A percentile compares a stretch with the other conserved stretches of the same genome.
These are phyloP conservation scores for Plasmodium ovale DNA, from an alignment of 169 alveolate genomes.

Conservation along the genomic window DNA sequence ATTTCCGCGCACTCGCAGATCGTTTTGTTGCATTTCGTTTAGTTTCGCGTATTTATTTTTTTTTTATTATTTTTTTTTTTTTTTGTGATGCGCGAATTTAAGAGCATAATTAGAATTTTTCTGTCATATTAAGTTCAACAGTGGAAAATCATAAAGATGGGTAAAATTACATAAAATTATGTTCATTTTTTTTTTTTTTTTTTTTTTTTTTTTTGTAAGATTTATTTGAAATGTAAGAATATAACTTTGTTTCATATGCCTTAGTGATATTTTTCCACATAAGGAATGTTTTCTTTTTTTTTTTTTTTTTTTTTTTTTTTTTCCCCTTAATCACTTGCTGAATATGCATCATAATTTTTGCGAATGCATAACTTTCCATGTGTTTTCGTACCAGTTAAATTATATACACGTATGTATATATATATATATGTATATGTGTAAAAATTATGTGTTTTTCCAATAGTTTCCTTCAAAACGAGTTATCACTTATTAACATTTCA, in stretches of 20 bases:
- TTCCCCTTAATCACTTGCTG: neutral
- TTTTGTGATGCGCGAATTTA: neutral
- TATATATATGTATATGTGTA: too few relatives aligned
- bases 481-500: neutral
- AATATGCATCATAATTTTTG: neutral
- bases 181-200: neutral
- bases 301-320: neutral
- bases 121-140: neutral
- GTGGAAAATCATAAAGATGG: neutral
- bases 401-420: too few relatives aligned
- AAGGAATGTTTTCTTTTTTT: neutral
- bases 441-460: neutral
- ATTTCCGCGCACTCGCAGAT: too few relatives aligned
- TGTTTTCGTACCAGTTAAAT: neutral
- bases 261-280: neutral
- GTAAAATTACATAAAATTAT: neutral
- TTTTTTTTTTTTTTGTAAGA: constrained; percentile 1
- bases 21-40: too few relatives aligned
- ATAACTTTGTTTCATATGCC: neutral
- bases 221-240: neutral
- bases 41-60: neutral
- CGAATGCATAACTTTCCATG: neutral
- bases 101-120: constrained; percentile 3
- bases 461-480: neutral
- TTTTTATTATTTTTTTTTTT: constrained; percentile 1